Conservation (phyloP, 148 eudicot species). For the Polygonum aviculare region DNA sequence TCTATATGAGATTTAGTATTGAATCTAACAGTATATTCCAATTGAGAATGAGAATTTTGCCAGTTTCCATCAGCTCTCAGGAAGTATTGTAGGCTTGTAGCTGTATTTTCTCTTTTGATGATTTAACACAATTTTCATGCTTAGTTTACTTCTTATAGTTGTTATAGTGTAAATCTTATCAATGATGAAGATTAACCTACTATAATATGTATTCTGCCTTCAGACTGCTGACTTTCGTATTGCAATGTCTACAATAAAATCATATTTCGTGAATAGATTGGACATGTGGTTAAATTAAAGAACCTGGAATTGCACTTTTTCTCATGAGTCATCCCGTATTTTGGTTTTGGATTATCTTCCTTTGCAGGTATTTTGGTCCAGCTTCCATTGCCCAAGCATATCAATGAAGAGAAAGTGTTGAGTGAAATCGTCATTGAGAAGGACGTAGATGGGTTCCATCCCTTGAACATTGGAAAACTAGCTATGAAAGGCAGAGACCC, state of each 20-base stretch:
- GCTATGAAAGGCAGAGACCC: slow-evolving; percentile 99
- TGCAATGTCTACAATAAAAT: neutral
- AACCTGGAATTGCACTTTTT: neutral
- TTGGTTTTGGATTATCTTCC: neutral
- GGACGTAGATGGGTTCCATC: slow-evolving; percentile 99
- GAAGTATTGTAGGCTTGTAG: neutral
- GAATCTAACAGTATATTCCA: neutral
- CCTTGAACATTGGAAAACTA: slow-evolving; percentile 93
- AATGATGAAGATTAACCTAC: neutral
- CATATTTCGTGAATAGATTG: neutral
- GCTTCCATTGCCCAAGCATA: slow-evolving; percentile 94
- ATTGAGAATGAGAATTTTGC: neutral
- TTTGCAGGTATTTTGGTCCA: slow-evolving; percentile 88
- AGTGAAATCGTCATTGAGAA: slow-evolving; percentile 77
- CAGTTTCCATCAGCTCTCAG: neutral
- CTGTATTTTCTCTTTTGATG: neutral
- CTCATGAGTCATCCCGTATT: neutral
- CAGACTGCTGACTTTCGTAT: neutral
- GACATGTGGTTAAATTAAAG: neutral
- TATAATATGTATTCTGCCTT: neutral
- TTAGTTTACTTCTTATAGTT: neutral
- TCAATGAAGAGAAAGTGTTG: slow-evolving; percentile 80
- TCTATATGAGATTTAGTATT: neutral
- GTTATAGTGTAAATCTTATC: neutral
- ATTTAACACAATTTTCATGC: neutral